These are phyloP conservation scores for Hirschfeldia incana DNA, from an alignment of 345 rosid genomes.

Conservation along the genomic window DNA sequence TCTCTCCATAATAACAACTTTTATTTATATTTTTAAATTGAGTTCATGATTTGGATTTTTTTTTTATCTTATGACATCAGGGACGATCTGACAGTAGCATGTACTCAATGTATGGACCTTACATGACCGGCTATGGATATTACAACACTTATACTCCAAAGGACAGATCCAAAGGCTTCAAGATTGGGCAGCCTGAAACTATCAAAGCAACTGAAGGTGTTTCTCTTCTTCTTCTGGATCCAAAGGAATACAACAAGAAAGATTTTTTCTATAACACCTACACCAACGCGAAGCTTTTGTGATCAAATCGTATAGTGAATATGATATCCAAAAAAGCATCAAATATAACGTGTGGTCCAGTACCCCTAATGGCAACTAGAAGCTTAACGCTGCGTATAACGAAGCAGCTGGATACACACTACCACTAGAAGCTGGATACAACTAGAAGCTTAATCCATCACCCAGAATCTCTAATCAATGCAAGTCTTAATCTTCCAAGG, in stretches of 20 bases:
- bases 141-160: conserved; percentile 55
- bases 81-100: conserved; percentile 46
- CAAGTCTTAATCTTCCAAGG: not conserved
- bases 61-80: conserved; percentile 24
- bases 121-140: conserved; percentile 46
- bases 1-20: not conserved
- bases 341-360: conserved; percentile 84
- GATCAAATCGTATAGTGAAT: conserved; percentile 79
- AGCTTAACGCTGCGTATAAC: conserved; percentile 63
- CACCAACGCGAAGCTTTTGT: conserved; percentile 64
- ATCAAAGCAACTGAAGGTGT: conserved; percentile 20
- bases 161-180: conserved; percentile 75
- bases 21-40: not conserved
- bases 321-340: conserved; percentile 83
- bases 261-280: conserved; percentile 54
- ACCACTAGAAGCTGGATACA: no score
- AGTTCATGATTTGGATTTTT: not conserved
- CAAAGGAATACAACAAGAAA: conserved; percentile 50
- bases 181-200: conserved; percentile 30
- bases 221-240: conserved; percentile 41
- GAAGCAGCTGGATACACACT: no score
- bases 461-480: not conserved
- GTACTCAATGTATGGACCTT: conserved; percentile 57
- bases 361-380: conserved; percentile 73
- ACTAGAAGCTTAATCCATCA: not conserved